phyloP scores from a whole-genome alignment of 495 filamentous ascomycete species.

The Pyrenula aspistea region DNA sequence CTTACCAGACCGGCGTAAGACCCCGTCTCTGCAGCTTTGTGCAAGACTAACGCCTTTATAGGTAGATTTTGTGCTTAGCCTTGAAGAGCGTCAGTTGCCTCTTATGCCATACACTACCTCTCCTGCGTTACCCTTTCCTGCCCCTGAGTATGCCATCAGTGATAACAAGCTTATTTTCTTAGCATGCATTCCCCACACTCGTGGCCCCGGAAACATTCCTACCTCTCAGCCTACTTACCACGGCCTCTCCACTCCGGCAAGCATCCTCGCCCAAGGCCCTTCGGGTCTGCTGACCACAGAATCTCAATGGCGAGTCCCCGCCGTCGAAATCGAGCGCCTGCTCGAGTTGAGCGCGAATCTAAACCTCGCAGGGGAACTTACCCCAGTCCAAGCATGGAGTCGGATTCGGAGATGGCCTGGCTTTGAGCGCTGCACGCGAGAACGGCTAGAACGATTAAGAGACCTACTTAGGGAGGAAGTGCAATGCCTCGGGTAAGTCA shows the following conservation, averaged over 20 bases:
- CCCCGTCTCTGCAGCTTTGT: too few species aligned
- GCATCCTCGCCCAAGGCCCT: conserved; percentile 9
- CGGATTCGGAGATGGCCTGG: conserved; percentile 10
- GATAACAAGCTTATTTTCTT: too few species aligned
- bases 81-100: too few species aligned
- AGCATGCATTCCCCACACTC: conserved; percentile 9
- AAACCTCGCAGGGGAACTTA: conserved; percentile 67
- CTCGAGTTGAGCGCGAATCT: conserved; percentile 21
- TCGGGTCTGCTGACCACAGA: conserved; percentile 6
- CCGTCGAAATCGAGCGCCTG: conserved; percentile 11
- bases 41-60: too few species aligned
- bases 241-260: conserved; percentile 10
- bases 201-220: conserved; percentile 4
- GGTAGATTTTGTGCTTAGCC: conserved; percentile 14
- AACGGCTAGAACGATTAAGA: conserved; percentile 9
- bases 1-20: too few species aligned
- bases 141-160: too few species aligned
- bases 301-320: conserved; percentile 9
- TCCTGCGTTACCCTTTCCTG: too few species aligned
- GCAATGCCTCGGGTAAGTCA: conserved; percentile 13
- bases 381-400: conserved; percentile 17
- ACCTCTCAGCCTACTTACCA: conserved; percentile 10
- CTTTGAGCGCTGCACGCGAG: conserved; percentile 7
- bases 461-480: conserved; percentile 8
- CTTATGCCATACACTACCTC: too few species aligned